phyloP scores from a whole-genome alignment of 1,139 yeast genomes.

The Nadsonia commutata region DNA sequence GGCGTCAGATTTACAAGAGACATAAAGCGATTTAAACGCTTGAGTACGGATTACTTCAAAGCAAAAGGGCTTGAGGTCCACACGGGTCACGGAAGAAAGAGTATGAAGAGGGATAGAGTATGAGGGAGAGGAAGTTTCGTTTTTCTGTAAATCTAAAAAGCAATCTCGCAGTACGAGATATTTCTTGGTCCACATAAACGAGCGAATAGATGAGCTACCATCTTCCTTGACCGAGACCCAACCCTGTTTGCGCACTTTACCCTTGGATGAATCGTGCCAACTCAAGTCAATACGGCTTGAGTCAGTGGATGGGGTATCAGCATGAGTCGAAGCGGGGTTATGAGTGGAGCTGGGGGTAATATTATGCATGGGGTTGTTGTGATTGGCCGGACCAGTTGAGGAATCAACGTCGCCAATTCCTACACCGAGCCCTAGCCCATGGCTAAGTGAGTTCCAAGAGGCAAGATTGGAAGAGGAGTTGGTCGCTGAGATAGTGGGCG shows the following conservation, averaged over 20 bases:
- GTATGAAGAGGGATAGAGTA: slow-evolving; percentile 41
- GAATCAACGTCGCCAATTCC: no score
- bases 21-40: slow-evolving; percentile 47
- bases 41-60: slow-evolving; percentile 59
- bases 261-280: no score
- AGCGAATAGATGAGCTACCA: slow-evolving; percentile 43
- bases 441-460: no score
- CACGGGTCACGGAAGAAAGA: slow-evolving; percentile 42
- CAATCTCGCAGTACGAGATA: slow-evolving; percentile 65
- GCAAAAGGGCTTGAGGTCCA: slow-evolving; percentile 54
- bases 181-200: slow-evolving; percentile 86
- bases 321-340: no score
- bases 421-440: no score
- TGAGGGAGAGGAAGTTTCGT: slow-evolving; percentile 34
- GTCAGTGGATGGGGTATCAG: no score
- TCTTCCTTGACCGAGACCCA: slow-evolving; percentile 93
- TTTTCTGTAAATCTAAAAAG: slow-evolving; percentile 60
- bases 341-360: no score
- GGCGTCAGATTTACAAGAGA: slow-evolving; percentile 62
- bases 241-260: slow-evolving; percentile 33
- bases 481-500: no score
- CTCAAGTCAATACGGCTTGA: no score
- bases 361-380: no score
- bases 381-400: no score
- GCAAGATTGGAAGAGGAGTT: no score